A percentile compares a stretch with the other conserved stretches of the same genome.
Evolutionary conservation across 2,329 filamentous ascomycete genomes (phyloP).

Genomic region (Coniochaeta sp.): DNA sequence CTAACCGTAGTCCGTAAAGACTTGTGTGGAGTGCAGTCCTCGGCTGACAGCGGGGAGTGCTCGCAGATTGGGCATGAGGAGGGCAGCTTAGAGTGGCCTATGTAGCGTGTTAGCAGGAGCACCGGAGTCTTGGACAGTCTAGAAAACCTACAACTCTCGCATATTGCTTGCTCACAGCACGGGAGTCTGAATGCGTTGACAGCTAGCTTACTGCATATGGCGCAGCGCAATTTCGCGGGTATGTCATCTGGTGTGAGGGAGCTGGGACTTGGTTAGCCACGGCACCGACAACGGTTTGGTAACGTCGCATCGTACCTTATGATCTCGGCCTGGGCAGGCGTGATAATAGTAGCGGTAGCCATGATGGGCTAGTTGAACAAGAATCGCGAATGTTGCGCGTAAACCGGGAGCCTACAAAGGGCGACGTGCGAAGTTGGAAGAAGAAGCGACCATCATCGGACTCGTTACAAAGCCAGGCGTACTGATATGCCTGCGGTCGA

Average conservation of each 20-base stretch:
- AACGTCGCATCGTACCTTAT: constrained; percentile 37
- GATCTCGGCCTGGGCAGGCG: constrained; percentile 49
- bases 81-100: constrained; percentile 62
- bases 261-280: constrained; percentile 33
- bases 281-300: neutral
- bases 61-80: constrained; percentile 87
- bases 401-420: neutral
- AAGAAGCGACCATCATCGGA: neutral
- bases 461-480: neutral
- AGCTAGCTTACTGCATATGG: constrained; percentile 84
- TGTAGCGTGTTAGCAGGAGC: neutral
- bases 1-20: constrained; percentile 86
- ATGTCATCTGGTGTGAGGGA: constrained; percentile 76
- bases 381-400: neutral
- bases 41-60: constrained; percentile 77
- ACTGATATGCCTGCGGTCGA: neutral
- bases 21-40: constrained; percentile 84
- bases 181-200: constrained; percentile 86
- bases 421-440: neutral
- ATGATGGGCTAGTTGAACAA: constrained; percentile 7
- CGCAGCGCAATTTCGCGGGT: constrained; percentile 93
- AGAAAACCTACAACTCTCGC: constrained; percentile 63
- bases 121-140: neutral
- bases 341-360: constrained; percentile 23
- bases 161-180: constrained; percentile 93